Base-by-base conservation (phyloP, 352 stramenopile species). In the Phytophthora pseudosyringae region DNA sequence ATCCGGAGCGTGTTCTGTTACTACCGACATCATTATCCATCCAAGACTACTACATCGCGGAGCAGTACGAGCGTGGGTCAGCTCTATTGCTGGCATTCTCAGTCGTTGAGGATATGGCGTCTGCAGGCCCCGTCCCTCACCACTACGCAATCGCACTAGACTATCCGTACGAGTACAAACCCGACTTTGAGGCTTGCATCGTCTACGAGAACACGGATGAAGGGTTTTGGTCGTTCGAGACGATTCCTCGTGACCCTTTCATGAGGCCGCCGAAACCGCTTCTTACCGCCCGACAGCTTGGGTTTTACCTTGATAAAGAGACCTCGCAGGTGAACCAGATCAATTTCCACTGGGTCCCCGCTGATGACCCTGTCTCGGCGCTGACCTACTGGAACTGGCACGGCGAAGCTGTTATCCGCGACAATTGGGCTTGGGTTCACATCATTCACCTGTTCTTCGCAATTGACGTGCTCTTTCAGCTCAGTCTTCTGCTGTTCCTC, bases 361-460 rank as follows among this genome's bases (percentile, higher is more conserved):
- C 60, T 31, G 15, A 73, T 15, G 58, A 70, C 50, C 40, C 75
- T 46, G 7, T 54, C 4, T 31, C 41, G 10, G 56, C 45, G 3
- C 36, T 88, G 11, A 45, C 41, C 0, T 12, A 56, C 15, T 80
- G 67, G 68, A 31, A 59, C 7, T 84, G 73, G 73, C 29, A 58
- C 9, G 69, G 74, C 3, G 43, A 62, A 8, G 35, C 71, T 6
- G 56, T 82, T n/a, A 69, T 75, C 1, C 74, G 58, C 5, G 75
- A 88, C 55, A 74, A 71, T 38, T 89, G 80, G 80, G 70, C 75
- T 0, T 89, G 77, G 80, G 67, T 76, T 12, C 80, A 87, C 31
- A 59, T 65, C 1, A 64, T 86, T 13, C 77, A 89, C 39, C 11
- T 81, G 2, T 12, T 73, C n/a, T 83, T 88, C 32, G 79, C 64